phyloP scores from a whole-genome alignment of 345 rosid genomes.

The Eucalyptus albens region DNA sequence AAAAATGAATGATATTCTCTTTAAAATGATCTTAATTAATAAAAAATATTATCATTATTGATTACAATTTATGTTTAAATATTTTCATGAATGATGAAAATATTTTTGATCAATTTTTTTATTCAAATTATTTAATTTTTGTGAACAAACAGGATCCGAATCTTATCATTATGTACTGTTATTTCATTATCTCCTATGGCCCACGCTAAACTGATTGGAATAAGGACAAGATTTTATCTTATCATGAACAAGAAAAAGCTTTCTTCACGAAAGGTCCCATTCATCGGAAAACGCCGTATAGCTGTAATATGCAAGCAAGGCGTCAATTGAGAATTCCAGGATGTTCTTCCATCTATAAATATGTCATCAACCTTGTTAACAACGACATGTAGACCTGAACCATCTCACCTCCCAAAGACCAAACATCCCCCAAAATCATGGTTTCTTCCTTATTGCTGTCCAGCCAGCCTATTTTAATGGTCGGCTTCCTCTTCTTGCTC shows the following conservation, averaged over 20 bases:
- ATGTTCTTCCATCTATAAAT: not conserved
- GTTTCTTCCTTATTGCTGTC: not conserved
- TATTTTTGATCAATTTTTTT: no score
- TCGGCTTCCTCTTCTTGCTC: not conserved
- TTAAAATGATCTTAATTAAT: rapidly evolving
- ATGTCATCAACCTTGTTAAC: not conserved
- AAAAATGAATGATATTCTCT: no score
- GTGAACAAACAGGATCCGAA: no score
- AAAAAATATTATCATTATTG: no score
- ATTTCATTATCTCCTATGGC: no score
- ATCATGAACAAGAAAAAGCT: rapidly evolving
- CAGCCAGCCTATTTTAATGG: not conserved
- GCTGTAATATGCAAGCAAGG: not conserved
- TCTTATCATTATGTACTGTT: not conserved
- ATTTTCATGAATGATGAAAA: rapidly evolving
- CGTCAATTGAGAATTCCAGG: not conserved
- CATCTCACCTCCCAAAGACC: not conserved
- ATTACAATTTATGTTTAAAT: no score
- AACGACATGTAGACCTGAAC: no score
- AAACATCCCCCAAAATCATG: not conserved
- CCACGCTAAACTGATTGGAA: not conserved
- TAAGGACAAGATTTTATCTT: not conserved
- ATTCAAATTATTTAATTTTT: no score
- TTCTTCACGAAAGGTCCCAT: not conserved
- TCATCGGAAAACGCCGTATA: rapidly evolving